These are phyloP conservation scores for Eragrostis tef DNA, from an alignment of 202 grass and related monocot species.

Conservation along the genomic window DNA sequence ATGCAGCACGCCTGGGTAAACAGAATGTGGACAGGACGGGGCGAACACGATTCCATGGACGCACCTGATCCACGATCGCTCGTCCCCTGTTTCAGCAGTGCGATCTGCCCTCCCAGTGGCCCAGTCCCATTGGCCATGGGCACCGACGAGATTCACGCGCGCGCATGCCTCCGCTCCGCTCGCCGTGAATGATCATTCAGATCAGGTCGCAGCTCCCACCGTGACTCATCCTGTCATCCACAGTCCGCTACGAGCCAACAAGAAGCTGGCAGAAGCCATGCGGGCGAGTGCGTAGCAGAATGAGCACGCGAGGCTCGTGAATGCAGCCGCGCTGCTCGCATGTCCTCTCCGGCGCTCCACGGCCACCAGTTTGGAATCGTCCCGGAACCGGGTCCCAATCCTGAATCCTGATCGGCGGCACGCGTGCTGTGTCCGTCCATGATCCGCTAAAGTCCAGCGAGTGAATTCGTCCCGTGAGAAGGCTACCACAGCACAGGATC, in stretches of 20 bases:
- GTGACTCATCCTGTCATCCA: neutral
- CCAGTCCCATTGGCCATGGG: neutral
- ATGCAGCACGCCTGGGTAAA: no score
- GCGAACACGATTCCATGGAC: neutral
- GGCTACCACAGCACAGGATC: neutral
- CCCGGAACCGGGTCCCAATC: neutral
- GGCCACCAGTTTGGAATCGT: slow-evolving; percentile 11
- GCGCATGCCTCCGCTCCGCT: neutral
- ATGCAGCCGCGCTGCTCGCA: no score
- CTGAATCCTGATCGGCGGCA: neutral
- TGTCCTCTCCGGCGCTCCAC: neutral
- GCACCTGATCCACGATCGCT: neutral
- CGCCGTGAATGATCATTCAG: neutral
- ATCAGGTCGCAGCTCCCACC: neutral
- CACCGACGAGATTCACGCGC: neutral
- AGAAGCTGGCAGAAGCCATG: neutral
- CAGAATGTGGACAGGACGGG: no score
- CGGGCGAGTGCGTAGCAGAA: neutral
- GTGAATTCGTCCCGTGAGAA: neutral
- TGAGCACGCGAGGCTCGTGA: neutral
- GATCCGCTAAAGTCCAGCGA: neutral
- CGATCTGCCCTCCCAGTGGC: neutral
- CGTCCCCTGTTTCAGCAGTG: neutral
- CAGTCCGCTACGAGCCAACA: neutral
- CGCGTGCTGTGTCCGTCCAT: neutral